Base-by-base conservation (phyloP, 75 land plant genomes). In the Ceratopteris richardii region DNA sequence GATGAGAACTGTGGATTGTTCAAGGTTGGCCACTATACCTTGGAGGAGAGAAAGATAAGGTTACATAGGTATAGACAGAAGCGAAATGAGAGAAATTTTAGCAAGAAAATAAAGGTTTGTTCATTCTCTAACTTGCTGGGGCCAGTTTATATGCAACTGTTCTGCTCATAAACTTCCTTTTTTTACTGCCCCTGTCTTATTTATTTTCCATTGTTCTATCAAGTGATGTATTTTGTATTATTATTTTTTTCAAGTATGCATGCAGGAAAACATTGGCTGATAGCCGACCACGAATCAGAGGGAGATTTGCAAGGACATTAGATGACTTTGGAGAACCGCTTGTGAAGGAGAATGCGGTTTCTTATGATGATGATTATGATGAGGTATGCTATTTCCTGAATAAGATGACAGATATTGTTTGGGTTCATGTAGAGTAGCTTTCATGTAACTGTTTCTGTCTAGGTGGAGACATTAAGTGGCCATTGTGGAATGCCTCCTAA, bases 241-340 rank as follows among this genome's bases (percentile, higher is more conserved):
- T 33, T 33, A 4, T 33, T 33, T 3, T 33, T 33, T 33, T 9
- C 3, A 76, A 90, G 96, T 90, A 90, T 75, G 96, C 96, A 25
- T 90, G 96, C 64, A 81, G 96, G 26, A 90, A 90, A 44, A 87
- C 96, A 2, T 77, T 90, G 13, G 96, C 92, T 53, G 96, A 90
- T 53, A 90, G 92, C 67, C 62, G 92, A 16, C 96, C 96, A 10
- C 75, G 96, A 39, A 82, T 90, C 0, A 73, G 96, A 63, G 96
- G 96, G 26, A 70, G 96, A 37, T 90, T 90, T 70, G 91, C 96
- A 10, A 90, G 77, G 71, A 90, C 87, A 27, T 87, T 83, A 18
- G 90, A 83, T 18, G 64, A 46, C 50, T 46, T 17, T 21, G 50
- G 50, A 21, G 50, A 46, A 21, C 50, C 22, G 14, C 50, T 46